phyloP scores from a whole-genome alignment of 768 basidiomycete genomes.

The Pulveroboletus sp. region DNA sequence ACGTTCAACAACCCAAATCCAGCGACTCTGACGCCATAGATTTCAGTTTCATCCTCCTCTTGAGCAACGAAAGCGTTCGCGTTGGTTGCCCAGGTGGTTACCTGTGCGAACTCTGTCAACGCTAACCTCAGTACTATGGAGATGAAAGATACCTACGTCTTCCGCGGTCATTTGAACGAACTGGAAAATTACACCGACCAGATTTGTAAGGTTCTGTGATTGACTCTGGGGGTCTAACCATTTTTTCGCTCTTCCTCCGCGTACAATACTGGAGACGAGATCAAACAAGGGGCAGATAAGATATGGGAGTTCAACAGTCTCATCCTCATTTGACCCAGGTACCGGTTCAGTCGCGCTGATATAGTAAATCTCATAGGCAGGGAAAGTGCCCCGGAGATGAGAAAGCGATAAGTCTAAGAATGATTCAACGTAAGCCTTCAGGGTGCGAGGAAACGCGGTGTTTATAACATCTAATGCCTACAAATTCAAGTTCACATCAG shows the following conservation, averaged over 20 bases:
- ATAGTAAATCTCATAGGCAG: conserved; percentile 60
- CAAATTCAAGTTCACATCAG: neutral
- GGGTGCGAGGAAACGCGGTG: conserved; percentile 72
- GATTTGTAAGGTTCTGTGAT: conserved; percentile 37
- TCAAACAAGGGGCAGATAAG: conserved; percentile 78
- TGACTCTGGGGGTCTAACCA: conserved; percentile 49
- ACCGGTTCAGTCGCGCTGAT: conserved; percentile 48
- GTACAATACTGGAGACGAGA: conserved; percentile 61
- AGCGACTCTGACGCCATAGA: conserved; percentile 78
- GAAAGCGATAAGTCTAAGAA: conserved; percentile 54
- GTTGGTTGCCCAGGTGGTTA: conserved; percentile 85
- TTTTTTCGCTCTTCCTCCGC: conserved; percentile 58
- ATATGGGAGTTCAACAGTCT: conserved; percentile 67
- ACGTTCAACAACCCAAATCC: conserved; percentile 83
- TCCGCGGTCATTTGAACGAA: conserved; percentile 87
- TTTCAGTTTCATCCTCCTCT: conserved; percentile 86
- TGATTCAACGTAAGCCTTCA: conserved; percentile 58
- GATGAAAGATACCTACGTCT: conserved; percentile 51
- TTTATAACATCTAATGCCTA: conserved; percentile 79
- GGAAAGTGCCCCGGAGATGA: conserved; percentile 56
- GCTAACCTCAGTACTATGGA: neutral
- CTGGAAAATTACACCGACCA: conserved; percentile 56
- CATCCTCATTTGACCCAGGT: conserved; percentile 71
- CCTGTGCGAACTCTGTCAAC: conserved; percentile 42
- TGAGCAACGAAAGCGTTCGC: conserved; percentile 92